These are phyloP conservation scores for Solanum virginianum DNA, from an alignment of 257 asterid species.

Conservation along the genomic window DNA sequence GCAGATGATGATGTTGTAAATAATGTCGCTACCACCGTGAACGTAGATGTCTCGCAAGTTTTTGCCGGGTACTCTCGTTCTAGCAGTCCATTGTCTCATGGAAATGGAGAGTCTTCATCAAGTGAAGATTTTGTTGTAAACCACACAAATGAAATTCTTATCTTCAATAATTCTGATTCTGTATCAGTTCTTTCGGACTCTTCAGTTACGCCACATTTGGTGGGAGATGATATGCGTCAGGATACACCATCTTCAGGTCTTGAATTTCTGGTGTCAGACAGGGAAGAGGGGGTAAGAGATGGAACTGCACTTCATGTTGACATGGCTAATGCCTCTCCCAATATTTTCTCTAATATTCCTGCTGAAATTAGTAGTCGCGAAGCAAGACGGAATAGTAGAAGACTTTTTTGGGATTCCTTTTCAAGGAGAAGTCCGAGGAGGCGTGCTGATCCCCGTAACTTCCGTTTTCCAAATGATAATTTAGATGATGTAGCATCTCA, in stretches of 20 bases:
- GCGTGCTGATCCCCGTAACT: conserved; percentile 34
- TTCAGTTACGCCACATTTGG: conserved; percentile 17
- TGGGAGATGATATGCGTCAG: conserved; percentile 20
- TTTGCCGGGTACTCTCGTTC: conserved; percentile 14
- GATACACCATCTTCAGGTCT: conserved; percentile 34
- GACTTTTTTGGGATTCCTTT: conserved; percentile 87
- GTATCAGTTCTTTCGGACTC: conserved; percentile 39
- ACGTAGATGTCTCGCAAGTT: conserved; percentile 15
- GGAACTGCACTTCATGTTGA: conserved; percentile 44
- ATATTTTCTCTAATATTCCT: conserved; percentile 30
- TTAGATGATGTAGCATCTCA: conserved; percentile 35
- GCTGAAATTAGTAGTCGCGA: conserved; percentile 44
- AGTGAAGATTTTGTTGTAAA: conserved; percentile 46
- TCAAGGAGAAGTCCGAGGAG: conserved; percentile 67
- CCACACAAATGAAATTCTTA: conserved; percentile 36
- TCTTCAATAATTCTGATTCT: conserved; percentile 42
- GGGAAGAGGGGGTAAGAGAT: conserved; percentile 41
- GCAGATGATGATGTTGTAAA: conserved; percentile 5
- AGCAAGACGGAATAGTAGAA: conserved; percentile 54
- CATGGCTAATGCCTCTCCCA: conserved; percentile 38
- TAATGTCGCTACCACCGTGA: conserved; percentile 9
- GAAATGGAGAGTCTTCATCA: conserved; percentile 24
- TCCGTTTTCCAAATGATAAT: conserved; percentile 32
- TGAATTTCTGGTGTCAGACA: conserved; percentile 45
- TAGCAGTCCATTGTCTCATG: conserved; percentile 10